Percentiles rank a stretch among this genome's conserved stretches.
phyloP scores from a whole-genome alignment of 805 yeast species.

The Candida endomychidarum region DNA sequence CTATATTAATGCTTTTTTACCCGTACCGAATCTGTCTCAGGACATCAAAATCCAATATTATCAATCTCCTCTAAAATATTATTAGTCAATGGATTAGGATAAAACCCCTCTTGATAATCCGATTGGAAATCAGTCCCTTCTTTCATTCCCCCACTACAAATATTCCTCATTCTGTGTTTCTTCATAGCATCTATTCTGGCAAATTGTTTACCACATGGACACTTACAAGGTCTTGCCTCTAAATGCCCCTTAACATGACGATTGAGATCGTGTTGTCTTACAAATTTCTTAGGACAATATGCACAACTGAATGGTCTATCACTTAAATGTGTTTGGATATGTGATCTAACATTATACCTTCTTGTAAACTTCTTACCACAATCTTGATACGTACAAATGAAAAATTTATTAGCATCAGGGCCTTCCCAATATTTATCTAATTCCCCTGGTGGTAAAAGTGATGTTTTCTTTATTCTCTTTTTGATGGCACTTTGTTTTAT shows the following conservation, averaged over 20 bases:
- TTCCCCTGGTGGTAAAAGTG: conserved; percentile 85
- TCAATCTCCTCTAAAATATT: conserved; percentile 8
- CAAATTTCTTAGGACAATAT: conserved; percentile 81
- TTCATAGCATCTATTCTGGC: conserved; percentile 85
- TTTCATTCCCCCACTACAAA: conserved; percentile 72
- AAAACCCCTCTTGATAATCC: too few species aligned
- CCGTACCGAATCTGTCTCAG: too few species aligned
- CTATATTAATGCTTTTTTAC: too few species aligned
- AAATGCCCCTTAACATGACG: conserved; percentile 88
- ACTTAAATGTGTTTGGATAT: conserved; percentile 92
- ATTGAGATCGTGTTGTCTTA: conserved; percentile 90
- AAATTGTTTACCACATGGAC: conserved; percentile 94
- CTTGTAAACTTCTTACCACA: conserved; percentile 87
- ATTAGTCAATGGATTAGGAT: conserved; percentile 6
- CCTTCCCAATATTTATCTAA: conserved; percentile 82
- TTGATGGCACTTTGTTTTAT: conserved; percentile 48
- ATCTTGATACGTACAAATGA: conserved; percentile 68
- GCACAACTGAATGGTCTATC: conserved; percentile 89
- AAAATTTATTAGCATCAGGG: conserved; percentile 69
- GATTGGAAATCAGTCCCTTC: not conserved
- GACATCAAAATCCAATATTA: too few species aligned
- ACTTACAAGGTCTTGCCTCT: conserved; percentile 61
- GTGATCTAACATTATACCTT: conserved; percentile 89
- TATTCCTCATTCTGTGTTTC: conserved; percentile 75
- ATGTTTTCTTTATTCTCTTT: conserved; percentile 52